Base-by-base conservation (phyloP, 164 flowering plant species). In the Akebia trifoliata region DNA sequence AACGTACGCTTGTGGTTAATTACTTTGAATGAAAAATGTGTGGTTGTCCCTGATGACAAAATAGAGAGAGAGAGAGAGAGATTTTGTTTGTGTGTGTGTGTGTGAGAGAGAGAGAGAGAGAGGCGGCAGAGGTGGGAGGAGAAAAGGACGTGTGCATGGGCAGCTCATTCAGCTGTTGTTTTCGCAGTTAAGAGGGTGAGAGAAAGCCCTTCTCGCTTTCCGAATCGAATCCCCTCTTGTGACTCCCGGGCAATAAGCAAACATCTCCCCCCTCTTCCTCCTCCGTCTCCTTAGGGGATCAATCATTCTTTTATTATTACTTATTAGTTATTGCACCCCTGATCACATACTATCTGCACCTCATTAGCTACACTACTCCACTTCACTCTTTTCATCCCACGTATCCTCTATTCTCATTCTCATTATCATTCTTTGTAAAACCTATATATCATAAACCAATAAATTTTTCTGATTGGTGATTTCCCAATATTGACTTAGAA, bases 81-180 rank as follows among this genome's bases (percentile, higher is more conserved):
- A 73, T 73, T 64, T 24, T 20, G 48, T 20, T 2, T 44, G 48
- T 44, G 24, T 44, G 48, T 44, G 11, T 21, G 1, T 43, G 24
- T 43, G 7, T 18, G 34, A 3, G 11, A 72, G 71, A 29, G 42
- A 60, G 78, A 81, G 80, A 72, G 59, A 71, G 83, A 78, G 73
- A 54, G 72, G 80, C 83, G 80, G 83, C 80, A 77, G 79, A 73
- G 68, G 80, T 76, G 83, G 81, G 81, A 69, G 80, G 10, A 59
- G 87, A 80, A 78, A 78, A 71, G 78, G 87, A 80, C 87, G 79
- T 76, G 67, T 82, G 83, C 84, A 77, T 82, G 87, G 80, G 59
- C 47, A 45, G 65, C 56, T 64, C 77, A 66, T 70, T 77, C 82
- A 77, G 72, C 73, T 56, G 82, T 82, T 77, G 74, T 71, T 79